Conservation (phyloP, 331 rosid genomes). For the Malus hybrid region DNA sequence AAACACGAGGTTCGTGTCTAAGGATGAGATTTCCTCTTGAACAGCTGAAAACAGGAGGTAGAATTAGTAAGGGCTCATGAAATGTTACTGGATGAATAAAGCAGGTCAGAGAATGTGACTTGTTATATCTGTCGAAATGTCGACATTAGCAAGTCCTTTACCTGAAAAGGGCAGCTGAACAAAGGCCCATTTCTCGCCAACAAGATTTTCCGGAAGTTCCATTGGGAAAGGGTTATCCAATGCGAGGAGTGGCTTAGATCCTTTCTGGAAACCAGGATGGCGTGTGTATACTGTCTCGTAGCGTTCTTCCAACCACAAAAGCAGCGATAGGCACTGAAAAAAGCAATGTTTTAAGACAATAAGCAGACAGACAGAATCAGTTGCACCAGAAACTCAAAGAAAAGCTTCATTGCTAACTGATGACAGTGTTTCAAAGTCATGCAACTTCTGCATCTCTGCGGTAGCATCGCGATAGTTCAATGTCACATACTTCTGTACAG, state of each 20-base stretch:
- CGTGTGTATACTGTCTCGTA: slow-evolving; percentile 62
- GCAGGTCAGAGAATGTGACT: neutral
- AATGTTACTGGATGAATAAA: neutral
- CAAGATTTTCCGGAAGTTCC: slow-evolving; percentile 82
- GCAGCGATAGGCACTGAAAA: slow-evolving; percentile 72
- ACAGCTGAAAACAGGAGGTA: slow-evolving; percentile 44
- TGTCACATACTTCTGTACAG: neutral
- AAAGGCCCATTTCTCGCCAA: slow-evolving; percentile 93
- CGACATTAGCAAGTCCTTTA: slow-evolving; percentile 5
- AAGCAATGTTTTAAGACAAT: slow-evolving; percentile 1
- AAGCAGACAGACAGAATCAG: neutral
- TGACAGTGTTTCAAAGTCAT: neutral
- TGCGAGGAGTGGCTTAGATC: slow-evolving; percentile 72
- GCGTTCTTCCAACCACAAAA: slow-evolving; percentile 88
- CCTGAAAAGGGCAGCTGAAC: slow-evolving; percentile 91
- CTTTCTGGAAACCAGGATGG: slow-evolving; percentile 92
- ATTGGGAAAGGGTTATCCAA: slow-evolving; percentile 89
- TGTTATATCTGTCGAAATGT: neutral
- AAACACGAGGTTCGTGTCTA: slow-evolving; percentile 37
- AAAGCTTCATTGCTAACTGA: neutral
- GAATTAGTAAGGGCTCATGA: slow-evolving; percentile 14
- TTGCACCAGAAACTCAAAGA: neutral
- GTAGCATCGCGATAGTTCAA: neutral
- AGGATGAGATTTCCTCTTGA: slow-evolving; percentile 60
- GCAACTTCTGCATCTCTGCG: neutral